Conservation (phyloP, 805 yeast genomes). For the Ogataea thermomethanolica region DNA sequence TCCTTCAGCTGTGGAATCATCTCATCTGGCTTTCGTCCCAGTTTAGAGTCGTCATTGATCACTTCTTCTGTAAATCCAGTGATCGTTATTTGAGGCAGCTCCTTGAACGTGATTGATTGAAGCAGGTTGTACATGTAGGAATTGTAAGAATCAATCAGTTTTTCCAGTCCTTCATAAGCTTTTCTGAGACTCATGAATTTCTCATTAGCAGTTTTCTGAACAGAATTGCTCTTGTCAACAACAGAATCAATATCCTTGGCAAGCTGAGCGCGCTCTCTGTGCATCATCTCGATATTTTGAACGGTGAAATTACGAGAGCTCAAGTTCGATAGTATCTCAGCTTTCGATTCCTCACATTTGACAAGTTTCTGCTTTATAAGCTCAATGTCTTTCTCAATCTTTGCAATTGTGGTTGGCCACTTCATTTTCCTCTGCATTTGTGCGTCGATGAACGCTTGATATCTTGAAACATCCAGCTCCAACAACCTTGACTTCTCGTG, state of each 20-base stretch:
- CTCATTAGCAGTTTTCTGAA: conserved; percentile 43
- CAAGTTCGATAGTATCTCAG: conserved; percentile 44
- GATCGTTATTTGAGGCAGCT: conserved; percentile 22
- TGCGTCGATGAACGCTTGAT: conserved; percentile 64
- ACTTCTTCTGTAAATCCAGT: conserved; percentile 25
- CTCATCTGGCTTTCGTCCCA: conserved; percentile 45
- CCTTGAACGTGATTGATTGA: conserved; percentile 23
- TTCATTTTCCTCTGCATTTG: conserved; percentile 61
- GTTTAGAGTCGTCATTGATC: conserved; percentile 38
- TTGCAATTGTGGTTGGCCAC: conserved; percentile 60
- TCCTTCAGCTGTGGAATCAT: conserved; percentile 37
- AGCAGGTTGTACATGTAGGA: conserved; percentile 48
- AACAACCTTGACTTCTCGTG: conserved; percentile 59
- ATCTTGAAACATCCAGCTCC: conserved; percentile 66
- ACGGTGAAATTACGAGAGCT: conserved; percentile 56
- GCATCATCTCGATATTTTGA: conserved; percentile 59
- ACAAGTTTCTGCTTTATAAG: conserved; percentile 39
- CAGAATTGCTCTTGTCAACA: conserved; percentile 40
- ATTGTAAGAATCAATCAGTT: conserved; percentile 54
- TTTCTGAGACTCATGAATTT: conserved; percentile 49
- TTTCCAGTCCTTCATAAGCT: conserved; percentile 49
- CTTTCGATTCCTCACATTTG: conserved; percentile 35
- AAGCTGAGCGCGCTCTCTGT: conserved; percentile 56
- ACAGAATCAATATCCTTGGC: conserved; percentile 49
- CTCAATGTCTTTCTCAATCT: conserved; percentile 53